Base-by-base conservation (phyloP, 345 rosid species). In the Eucalyptus caleyi region DNA sequence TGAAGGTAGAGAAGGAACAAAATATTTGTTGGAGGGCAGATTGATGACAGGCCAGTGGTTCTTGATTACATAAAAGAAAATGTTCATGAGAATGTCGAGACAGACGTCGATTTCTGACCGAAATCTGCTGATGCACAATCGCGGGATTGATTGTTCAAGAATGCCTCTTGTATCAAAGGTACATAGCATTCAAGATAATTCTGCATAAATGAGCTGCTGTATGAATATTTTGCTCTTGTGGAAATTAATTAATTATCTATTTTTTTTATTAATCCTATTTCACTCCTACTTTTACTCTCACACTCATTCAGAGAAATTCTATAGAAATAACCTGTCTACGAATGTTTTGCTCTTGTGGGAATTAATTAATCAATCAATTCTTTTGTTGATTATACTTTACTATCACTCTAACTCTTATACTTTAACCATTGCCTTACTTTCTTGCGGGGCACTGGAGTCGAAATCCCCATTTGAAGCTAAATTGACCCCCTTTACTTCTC, bases 391-490 rank as follows among this genome's bases (percentile, higher is more conserved):
- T 1, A 51, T 51, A 51, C 1, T 51, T 51, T 51, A 51, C 2
- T 51, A 3, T 18, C 3, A 51, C 1, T 51, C 54, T 16, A 16
- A 51, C 1, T 51, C 1, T 51, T 51, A 18, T 51, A 51, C 8
- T 51, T 51, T 51, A 51, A 51, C 23, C 16, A 16, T 50, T 50
- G 3, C 0, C 3, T 5, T 6, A 16, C 1, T 1, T 50, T 50
- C 8, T 50, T 50, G 3, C 0, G 1, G 4, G 9, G 4, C 0
- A 2, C 3, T 1, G 4, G 10, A 53, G 24, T 3, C 56, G 5
- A 53, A 53, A 53, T 53, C 2, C 9, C 2, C 4, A 53, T 53
- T 19, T 53, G 9, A 53, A 53, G 5, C 0, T 53, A 53, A 19
- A 53, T 19, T 4, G 10, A 23, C 10, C 10, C 21, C 10, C 9